phyloP scores from a whole-genome alignment of 345 rosid genomes.

The Triadica sebifera region DNA sequence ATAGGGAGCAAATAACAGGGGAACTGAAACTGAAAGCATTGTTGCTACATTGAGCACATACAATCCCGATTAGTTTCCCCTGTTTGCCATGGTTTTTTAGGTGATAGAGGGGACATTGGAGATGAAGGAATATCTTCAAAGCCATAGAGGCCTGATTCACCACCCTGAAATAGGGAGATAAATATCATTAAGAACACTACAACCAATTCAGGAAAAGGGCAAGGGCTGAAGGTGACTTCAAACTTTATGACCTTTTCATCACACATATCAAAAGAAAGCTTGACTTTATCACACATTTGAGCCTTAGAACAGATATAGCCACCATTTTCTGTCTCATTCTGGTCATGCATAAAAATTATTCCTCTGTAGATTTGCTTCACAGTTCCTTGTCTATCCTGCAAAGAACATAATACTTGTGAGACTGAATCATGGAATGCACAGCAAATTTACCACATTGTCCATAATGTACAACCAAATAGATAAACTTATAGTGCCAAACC shows the following conservation, averaged over 20 bases:
- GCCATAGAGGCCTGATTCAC: slow-evolving; percentile 43
- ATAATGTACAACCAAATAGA: not conserved
- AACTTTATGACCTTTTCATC: slow-evolving; percentile 54
- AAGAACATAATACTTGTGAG: slow-evolving; percentile 15
- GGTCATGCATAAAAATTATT: slow-evolving; percentile 58
- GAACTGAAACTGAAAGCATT: slow-evolving; percentile 11
- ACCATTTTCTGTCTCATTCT: slow-evolving; percentile 73
- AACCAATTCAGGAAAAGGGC: not conserved
- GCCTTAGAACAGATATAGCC: slow-evolving; percentile 82
- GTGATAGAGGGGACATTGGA: slow-evolving; percentile 77
- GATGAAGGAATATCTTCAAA: slow-evolving; percentile 64
- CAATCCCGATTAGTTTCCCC: slow-evolving; percentile 52
- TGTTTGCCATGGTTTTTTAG: slow-evolving; percentile 59
- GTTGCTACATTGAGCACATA: slow-evolving; percentile 35
- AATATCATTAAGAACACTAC: not conserved
- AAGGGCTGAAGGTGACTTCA: slow-evolving; percentile 2
- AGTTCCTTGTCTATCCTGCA: slow-evolving; percentile 86
- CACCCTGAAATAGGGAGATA: slow-evolving; percentile 48
- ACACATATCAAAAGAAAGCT: slow-evolving; percentile 38
- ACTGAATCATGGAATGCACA: not conserved
- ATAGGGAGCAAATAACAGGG: not conserved
- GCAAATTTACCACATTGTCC: not conserved
- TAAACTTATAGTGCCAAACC: slow-evolving; percentile 38
- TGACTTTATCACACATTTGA: slow-evolving; percentile 72
- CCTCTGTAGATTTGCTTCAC: slow-evolving; percentile 88